A percentile compares a stretch with the other conserved stretches of the same genome.
Evolutionary conservation across 2,329 filamentous ascomycete genomes (phyloP).

Genomic region (Domatiomyces globalis): DNA sequence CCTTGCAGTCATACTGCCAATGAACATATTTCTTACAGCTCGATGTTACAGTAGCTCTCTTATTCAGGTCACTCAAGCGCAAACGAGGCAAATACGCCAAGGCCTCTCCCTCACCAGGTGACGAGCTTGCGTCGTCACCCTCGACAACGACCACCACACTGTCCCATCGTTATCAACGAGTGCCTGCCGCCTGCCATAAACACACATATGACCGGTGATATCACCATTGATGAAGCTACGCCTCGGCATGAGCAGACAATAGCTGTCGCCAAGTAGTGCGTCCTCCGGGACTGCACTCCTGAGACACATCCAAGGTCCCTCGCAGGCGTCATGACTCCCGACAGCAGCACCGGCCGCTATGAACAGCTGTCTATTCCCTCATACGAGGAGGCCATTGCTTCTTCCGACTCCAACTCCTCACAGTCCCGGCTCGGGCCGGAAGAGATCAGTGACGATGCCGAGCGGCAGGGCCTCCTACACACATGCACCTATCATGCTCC

Average conservation of each 20-base stretch:
- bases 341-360: conserved; percentile 24
- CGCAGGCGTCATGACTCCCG: not conserved
- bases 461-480: conserved; percentile 62
- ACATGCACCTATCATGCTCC: conserved; percentile 57
- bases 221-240: not conserved
- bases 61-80: too few species aligned
- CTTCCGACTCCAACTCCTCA: conserved; percentile 41
- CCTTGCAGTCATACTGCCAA: too few species aligned
- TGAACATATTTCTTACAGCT: too few species aligned
- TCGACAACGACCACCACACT: not conserved
- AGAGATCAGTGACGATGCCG: conserved; percentile 54
- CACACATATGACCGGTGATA: not conserved
- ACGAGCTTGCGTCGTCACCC: not conserved
- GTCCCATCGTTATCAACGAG: not conserved
- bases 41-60: too few species aligned
- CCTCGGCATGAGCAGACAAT: not conserved
- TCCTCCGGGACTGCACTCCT: not conserved
- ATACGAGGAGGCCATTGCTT: conserved; percentile 62
- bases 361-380: conserved; percentile 59
- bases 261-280: not conserved
- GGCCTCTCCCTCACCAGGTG: too few species aligned
- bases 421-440: conserved; percentile 37
- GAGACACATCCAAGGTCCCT: not conserved
- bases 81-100: not conserved
- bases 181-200: not conserved